phyloP scores from a whole-genome alignment of 306 rosid genomes.

The Citrullus amarus region DNA sequence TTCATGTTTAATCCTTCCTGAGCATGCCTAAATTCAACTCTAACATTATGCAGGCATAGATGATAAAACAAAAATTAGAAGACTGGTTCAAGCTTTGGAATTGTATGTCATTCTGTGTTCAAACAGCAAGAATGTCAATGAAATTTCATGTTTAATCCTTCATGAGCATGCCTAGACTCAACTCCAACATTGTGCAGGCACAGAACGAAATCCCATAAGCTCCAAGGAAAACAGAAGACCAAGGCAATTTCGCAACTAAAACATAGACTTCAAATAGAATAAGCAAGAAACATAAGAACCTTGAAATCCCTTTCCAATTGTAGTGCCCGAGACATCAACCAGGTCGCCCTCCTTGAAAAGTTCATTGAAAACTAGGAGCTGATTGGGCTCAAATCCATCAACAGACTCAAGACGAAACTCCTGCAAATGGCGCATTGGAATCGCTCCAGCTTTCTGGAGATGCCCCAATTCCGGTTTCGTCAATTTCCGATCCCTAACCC shows the following conservation, averaged over 20 bases:
- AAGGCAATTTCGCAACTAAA: not conserved
- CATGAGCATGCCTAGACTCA: not conserved
- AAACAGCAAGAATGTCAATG: not conserved
- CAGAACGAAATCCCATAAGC: not conserved
- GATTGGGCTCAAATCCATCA: slow-evolving; percentile 51
- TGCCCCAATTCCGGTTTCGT: slow-evolving; percentile 90
- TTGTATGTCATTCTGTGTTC: not conserved
- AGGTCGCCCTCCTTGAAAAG: slow-evolving; percentile 84
- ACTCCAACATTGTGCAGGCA: not conserved
- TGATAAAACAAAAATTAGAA: not conserved
- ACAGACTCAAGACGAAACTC: slow-evolving; percentile 67
- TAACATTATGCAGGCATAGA: not conserved
- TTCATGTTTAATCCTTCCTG: not conserved
- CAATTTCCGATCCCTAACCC: slow-evolving; percentile 68
- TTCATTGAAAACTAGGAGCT: slow-evolving; percentile 42
- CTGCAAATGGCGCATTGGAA: slow-evolving; percentile 91
- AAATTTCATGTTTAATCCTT: not conserved
- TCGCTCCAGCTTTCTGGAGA: slow-evolving; percentile 59
- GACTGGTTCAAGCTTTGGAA: not conserved
- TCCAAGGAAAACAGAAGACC: not conserved
- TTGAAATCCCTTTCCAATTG: slow-evolving; percentile 95
- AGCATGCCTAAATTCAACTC: not conserved
- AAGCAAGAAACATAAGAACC: slow-evolving; percentile 23
- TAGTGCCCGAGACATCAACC: slow-evolving; percentile 84
- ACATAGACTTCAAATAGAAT: not conserved